Evolutionary conservation across 257 asterid species (phyloP), one percentile per base, ranked within the genome.

Genomic region (Ajuga chamaepitys): DNA sequence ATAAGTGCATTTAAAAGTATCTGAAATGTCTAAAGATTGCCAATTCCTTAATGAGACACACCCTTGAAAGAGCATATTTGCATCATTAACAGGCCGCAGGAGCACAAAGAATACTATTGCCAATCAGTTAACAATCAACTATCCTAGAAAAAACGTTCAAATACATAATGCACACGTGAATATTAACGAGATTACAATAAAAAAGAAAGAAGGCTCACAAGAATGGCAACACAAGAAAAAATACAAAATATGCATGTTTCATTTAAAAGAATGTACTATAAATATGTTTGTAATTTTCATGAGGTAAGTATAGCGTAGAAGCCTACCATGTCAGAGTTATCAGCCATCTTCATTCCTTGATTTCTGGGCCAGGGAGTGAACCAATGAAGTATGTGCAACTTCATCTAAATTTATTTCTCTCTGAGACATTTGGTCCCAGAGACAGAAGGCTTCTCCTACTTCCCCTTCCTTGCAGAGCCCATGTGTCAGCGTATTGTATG

Each of bases 361-460:
- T 67, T 78, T 58, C 75, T 74, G 81, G 58, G 81, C 51, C 80
- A 82, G 66, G 64, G 61, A 76, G 70, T 83, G 79, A 70, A 88
- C 83, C 74, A 91, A 70, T 25, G 97, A 79, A 74, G 93, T 77
- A 59, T 74, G 85, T 25, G 86, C 73, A 76, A 81, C 82, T 26
- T 85, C 97, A 71, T 85, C 95, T 25, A 86, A 80, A 62, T 68
- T 70, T 24, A 79, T 57, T 80, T 86, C 95, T 52, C 64, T 64
- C 30, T 68, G 82, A 59, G 81, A 70, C 82, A 88, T 81, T 41
- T 60, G 68, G 73, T 83, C 88, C 79, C 88, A 85, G 68, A 86
- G 69, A 67, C 56, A 64, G 53, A 78, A 80, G 62, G 82, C 88
- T 62, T 82, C 88, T 66, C 78, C 85, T 30, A 78, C 70, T 54